Conservation (phyloP, 148 eudicot species). For the Hydrangea macrophylla region DNA sequence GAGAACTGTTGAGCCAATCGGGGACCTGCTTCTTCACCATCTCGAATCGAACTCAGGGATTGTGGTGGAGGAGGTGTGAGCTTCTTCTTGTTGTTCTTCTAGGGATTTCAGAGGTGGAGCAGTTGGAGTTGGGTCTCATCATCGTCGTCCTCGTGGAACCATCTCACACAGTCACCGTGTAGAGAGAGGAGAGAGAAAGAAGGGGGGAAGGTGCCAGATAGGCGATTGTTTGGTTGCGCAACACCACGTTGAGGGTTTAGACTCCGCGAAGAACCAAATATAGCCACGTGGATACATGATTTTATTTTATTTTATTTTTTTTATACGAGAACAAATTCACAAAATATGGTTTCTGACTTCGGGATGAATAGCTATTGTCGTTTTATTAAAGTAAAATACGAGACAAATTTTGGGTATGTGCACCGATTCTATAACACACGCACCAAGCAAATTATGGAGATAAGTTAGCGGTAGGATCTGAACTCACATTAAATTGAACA, state of each 20-base stretch:
- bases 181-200: slow-evolving; percentile 1
- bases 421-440: no score
- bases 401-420: no score
- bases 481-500: no score
- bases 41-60: slow-evolving; percentile 12
- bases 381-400: no score
- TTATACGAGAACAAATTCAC: no score
- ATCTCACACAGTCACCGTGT: slow-evolving; percentile 6
- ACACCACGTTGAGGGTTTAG: neutral
- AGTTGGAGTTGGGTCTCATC: neutral
- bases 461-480: no score
- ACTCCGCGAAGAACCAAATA: neutral
- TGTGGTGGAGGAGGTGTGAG: neutral
- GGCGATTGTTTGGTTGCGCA: no score
- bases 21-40: slow-evolving; percentile 68
- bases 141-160: slow-evolving; percentile 15
- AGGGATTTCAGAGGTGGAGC: slow-evolving; percentile 24
- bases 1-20: slow-evolving; percentile 91
- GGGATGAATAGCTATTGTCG: no score
- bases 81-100: no score
- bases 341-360: no score
- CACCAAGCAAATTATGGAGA: no score
- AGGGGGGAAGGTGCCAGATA: neutral
- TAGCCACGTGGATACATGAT: neutral
- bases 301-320: no score